Conservation (phyloP, 2,329 filamentous ascomycete genomes). For the Cercospora sojina region DNA sequence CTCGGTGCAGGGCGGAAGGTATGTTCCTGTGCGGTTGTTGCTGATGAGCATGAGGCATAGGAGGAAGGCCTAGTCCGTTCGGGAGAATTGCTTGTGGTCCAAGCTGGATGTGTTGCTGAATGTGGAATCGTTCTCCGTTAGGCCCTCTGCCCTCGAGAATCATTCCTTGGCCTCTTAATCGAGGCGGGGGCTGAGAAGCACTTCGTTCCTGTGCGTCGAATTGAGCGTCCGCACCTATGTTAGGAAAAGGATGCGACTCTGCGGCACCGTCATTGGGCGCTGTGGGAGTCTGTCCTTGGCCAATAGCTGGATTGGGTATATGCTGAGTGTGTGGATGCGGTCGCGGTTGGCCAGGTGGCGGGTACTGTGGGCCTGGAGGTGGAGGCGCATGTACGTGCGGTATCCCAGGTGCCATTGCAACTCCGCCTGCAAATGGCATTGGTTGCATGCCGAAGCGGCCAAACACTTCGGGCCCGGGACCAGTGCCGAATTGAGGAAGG, state of each 20-base stretch:
- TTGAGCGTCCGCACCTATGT: background rate
- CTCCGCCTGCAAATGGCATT: slow-evolving; percentile 13
- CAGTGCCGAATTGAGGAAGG: background rate
- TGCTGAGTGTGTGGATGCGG: background rate
- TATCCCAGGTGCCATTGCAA: background rate
- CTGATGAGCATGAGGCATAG: slow-evolving; percentile 13
- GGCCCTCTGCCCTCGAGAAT: slow-evolving; percentile 34
- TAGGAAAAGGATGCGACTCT: background rate
- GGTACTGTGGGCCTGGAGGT: background rate
- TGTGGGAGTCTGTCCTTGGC: background rate
- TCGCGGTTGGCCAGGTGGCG: background rate
- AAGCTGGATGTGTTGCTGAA: slow-evolving; percentile 32
- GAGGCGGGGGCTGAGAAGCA: slow-evolving; percentile 20
- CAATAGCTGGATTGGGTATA: background rate
- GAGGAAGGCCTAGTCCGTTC: slow-evolving; percentile 4
- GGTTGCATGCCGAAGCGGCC: slow-evolving; percentile 17
- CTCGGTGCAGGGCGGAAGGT: slow-evolving; percentile 34
- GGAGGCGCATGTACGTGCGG: background rate
- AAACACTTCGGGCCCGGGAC: background rate
- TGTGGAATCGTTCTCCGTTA: slow-evolving; percentile 34
- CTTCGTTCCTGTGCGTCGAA: slow-evolving; percentile 10
- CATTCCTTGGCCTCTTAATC: slow-evolving; percentile 23
- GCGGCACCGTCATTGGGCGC: slow-evolving; percentile 3
- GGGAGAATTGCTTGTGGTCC: background rate
- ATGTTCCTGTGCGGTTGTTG: slow-evolving; percentile 10